These are phyloP conservation scores for Rhodotorula sp. DNA, from an alignment of 1,284 basidiomycete species.

Conservation along the genomic window DNA sequence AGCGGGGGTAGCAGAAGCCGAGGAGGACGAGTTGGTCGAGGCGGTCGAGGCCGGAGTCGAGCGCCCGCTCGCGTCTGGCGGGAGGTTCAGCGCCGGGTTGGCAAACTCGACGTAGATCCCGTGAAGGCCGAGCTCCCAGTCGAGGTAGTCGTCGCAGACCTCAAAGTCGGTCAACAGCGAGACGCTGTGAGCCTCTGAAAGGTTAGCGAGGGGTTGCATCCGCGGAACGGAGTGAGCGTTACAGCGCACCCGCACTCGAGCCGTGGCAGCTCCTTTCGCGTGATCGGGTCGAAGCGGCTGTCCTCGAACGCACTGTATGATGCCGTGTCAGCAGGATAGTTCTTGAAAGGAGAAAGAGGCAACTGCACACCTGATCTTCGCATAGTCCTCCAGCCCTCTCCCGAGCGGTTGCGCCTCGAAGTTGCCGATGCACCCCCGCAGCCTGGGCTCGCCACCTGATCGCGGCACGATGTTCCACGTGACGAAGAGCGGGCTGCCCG, in stretches of 20 bases:
- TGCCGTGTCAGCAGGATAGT: not conserved
- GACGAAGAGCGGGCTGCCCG: constrained; percentile 82
- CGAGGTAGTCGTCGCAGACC: constrained; percentile 76
- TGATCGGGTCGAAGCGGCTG: constrained; percentile 64
- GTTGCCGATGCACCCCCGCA: constrained; percentile 94
- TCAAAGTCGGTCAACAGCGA: constrained; percentile 93
- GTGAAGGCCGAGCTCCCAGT: constrained; percentile 89
- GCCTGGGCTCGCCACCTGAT: constrained; percentile 55
- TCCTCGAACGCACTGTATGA: constrained; percentile 55
- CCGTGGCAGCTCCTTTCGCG: constrained; percentile 68
- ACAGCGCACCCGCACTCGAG: constrained; percentile 81
- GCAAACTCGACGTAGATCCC: constrained; percentile 88
- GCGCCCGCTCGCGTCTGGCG: constrained; percentile 49
- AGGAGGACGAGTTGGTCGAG: constrained; percentile 17
- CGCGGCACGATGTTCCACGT: constrained; percentile 80
- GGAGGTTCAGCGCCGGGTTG: constrained; percentile 63
- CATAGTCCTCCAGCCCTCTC: constrained; percentile 83
- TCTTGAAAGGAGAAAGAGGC: too few relatives aligned
- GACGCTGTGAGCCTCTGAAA: constrained; percentile 58
- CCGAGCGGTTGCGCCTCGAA: constrained; percentile 77
- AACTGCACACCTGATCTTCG: constrained; percentile 66
- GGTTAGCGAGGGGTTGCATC: not conserved
- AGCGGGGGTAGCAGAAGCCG: not conserved
- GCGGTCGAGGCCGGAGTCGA: constrained; percentile 45
- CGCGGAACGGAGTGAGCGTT: too few relatives aligned